phyloP scores from a whole-genome alignment of 768 basidiomycete genomes.

The Mycena vulgaris region DNA sequence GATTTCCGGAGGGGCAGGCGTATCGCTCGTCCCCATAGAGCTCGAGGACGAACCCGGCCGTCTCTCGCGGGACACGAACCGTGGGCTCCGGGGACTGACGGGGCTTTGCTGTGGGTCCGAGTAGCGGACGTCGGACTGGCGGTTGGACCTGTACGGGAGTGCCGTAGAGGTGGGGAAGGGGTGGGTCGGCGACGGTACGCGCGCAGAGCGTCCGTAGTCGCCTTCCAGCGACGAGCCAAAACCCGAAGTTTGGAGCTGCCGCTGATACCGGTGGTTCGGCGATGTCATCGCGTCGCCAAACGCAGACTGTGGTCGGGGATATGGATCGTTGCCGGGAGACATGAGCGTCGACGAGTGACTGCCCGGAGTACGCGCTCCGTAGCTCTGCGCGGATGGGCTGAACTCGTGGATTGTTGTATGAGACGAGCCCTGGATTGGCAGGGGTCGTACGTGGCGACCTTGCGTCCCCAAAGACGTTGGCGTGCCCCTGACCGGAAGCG shows the following conservation, averaged over 20 bases:
- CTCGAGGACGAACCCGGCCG: constrained; percentile 41
- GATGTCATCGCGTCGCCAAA: constrained; percentile 64
- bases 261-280: constrained; percentile 51
- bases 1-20: constrained; percentile 28
- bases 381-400: constrained; percentile 42
- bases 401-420: constrained; percentile 52
- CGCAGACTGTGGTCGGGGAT: constrained; percentile 76
- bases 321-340: constrained; percentile 70
- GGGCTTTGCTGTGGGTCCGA: constrained; percentile 76
- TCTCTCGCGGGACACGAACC: constrained; percentile 53
- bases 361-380: constrained; percentile 44
- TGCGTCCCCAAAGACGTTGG: constrained; percentile 49
- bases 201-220: constrained; percentile 58
- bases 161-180: constrained; percentile 32
- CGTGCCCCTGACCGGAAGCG: constrained; percentile 51
- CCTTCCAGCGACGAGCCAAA: constrained; percentile 53
- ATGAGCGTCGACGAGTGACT: constrained; percentile 43
- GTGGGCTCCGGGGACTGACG: constrained; percentile 65
- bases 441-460: constrained; percentile 52
- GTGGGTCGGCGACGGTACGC: constrained; percentile 51
- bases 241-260: constrained; percentile 56
- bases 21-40: constrained; percentile 47
- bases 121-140: constrained; percentile 59
- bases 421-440: constrained; percentile 59
- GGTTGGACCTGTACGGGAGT: constrained; percentile 38